Conservation (phyloP, 495 filamentous ascomycete species). For the Penicillium egyptiacum region DNA sequence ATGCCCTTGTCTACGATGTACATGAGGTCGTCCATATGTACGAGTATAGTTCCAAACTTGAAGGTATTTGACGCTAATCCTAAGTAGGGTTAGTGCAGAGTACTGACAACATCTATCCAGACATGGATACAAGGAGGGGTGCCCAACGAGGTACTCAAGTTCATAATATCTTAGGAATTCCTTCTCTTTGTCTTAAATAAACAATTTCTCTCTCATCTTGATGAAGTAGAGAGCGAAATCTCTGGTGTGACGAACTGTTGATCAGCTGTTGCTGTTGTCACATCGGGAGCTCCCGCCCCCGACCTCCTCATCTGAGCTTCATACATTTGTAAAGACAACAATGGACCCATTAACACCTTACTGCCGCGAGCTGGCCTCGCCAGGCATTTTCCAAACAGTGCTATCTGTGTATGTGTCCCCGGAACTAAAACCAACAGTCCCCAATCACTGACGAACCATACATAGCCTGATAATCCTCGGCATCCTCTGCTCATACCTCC, state of each 20-base stretch:
- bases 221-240: background rate
- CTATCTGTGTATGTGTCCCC: slow-evolving; percentile 55
- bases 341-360: slow-evolving; percentile 35
- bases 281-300: slow-evolving; percentile 1
- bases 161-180: background rate
- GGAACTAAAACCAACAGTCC: background rate
- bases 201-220: background rate
- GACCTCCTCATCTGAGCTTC: slow-evolving; percentile 20
- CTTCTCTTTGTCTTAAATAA: background rate
- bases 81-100: background rate
- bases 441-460: slow-evolving; percentile 31
- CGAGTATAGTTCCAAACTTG: background rate
- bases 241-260: background rate
- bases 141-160: background rate
- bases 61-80: background rate
- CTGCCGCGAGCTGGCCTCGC: slow-evolving; percentile 44
- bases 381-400: slow-evolving; percentile 59
- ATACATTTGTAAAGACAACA: slow-evolving; percentile 11
- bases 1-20: background rate
- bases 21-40: background rate
- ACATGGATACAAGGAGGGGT: background rate
- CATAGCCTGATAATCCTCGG: slow-evolving; percentile 80
- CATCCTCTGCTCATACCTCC: slow-evolving; percentile 90
- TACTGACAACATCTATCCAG: background rate
- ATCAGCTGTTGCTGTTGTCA: slow-evolving; percentile 4